Evolutionary conservation across 2,329 filamentous ascomycete genomes (phyloP), one percentile per base, ranked within the genome.

Genomic region (Coniella lustricola): DNA sequence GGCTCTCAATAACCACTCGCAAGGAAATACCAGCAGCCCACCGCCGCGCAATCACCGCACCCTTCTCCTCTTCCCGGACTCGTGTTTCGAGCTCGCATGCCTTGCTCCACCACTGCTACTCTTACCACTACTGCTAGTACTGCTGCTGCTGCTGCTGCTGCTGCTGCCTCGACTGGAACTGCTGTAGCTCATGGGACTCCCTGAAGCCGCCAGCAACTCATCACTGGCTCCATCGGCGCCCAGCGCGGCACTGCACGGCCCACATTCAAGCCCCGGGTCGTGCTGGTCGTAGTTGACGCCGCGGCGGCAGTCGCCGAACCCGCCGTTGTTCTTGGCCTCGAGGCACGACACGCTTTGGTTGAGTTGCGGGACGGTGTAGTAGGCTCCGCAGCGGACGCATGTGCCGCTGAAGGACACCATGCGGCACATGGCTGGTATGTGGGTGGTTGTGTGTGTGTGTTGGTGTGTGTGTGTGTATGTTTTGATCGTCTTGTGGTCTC

Each of bases 221-320:
- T 50, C 51, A 29, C 46, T 35, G 43, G 71, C 68, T 40, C 68
- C 66, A 7, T 52, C 50, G 34, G n/a, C 37, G 31, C 47, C 49
- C 42, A 52, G 35, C 2, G 50, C 50, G 34, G 45, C 45, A 18
- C 50, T 52, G 48, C 72, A 75, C 13, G 59, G 53, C 40, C 71
- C 64, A 58, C 72, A 75, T 55, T 75, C 72, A 51, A 73, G 71
- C 54, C 74, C 70, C 50, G 73, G 74, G 3, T 53, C 53, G 58
- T 74, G 72, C 48, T 72, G 60, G 52, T 74, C 71, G 33, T 63
- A 55, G 34, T 63, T 56, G 25, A 71, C 61, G 29, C 72, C 72
- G 20, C 59, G 57, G 34, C 58, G 55, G 57, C 72, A 75, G 40
- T 66, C 59, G 35, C 72, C 72, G 46, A 75, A 74, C 10, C 55